phyloP scores from a whole-genome alignment of 2,329 filamentous ascomycete genomes.

The Neopestalotiopsis clavispora region DNA sequence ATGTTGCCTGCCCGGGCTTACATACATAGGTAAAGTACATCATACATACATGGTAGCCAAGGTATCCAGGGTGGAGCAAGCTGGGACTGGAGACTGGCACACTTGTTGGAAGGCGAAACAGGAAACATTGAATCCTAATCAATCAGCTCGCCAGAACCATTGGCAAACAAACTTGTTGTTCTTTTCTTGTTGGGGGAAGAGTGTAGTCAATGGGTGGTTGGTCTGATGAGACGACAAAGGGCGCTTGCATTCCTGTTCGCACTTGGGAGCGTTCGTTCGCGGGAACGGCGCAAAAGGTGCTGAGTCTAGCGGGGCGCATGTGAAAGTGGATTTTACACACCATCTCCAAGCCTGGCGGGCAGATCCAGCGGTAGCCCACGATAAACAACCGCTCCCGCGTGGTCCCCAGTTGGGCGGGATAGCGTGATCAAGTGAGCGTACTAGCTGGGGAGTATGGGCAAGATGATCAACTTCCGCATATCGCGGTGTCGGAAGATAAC shows the following conservation, averaged over 20 bases:
- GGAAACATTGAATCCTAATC: background rate
- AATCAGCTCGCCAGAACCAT: background rate
- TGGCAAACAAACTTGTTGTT: background rate
- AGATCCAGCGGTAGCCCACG: conserved; percentile 12
- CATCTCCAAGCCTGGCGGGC: conserved; percentile 21
- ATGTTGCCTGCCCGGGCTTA: background rate
- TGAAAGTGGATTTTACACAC: conserved; percentile 35
- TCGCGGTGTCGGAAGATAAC: background rate
- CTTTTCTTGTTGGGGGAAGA: background rate
- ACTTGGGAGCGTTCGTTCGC: background rate
- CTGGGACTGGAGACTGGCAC: background rate
- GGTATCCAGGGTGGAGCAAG: background rate
- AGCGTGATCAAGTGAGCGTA: conserved; percentile 16
- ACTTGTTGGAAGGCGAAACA: background rate
- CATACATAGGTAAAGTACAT: background rate
- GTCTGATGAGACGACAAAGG: background rate
- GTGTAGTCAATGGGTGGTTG: background rate
- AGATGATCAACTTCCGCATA: background rate
- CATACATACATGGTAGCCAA: background rate
- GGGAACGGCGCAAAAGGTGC: conserved; percentile 12
- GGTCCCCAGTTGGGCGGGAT: conserved; percentile 23
- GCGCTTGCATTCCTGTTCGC: background rate
- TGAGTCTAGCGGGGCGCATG: conserved; percentile 24
- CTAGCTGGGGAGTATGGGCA: background rate
- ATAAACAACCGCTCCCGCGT: conserved; percentile 26